Conservation (phyloP, 371 early-diverging fungal species). For the Mortierella sp. region DNA sequence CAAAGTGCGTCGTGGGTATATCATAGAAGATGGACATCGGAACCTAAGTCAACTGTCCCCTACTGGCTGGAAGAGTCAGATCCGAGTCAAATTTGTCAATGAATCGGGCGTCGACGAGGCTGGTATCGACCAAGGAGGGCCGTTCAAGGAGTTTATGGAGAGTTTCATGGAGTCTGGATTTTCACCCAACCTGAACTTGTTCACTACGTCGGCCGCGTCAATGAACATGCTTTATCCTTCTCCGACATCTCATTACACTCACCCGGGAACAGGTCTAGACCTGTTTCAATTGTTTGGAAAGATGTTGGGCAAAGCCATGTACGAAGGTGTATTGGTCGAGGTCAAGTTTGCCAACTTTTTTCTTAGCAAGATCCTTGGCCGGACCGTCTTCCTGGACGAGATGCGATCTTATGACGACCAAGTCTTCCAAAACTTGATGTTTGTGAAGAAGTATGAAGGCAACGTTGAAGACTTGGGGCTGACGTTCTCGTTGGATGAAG, state of each 20-base stretch:
- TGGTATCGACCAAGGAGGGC: constrained; percentile 94
- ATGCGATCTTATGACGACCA: constrained; percentile 84
- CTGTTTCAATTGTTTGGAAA: constrained; percentile 86
- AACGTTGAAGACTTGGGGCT: constrained; percentile 73
- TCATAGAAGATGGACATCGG: constrained; percentile 86
- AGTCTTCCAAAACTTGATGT: constrained; percentile 81
- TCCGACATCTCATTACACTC: constrained; percentile 58
- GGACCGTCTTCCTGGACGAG: constrained; percentile 82
- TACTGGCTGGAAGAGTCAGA: constrained; percentile 73
- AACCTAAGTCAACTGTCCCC: constrained; percentile 64
- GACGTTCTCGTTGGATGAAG: constrained; percentile 74
- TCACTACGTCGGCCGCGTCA: constrained; percentile 68
- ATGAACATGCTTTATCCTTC: constrained; percentile 78
- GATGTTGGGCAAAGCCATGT: constrained; percentile 90
- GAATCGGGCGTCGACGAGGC: constrained; percentile 82
- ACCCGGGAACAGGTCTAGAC: constrained; percentile 61
- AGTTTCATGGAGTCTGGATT: constrained; percentile 80
- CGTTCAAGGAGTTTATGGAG: constrained; percentile 95
- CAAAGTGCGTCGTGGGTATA: constrained; percentile 72
- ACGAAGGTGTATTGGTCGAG: constrained; percentile 90
- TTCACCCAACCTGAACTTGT: constrained; percentile 77
- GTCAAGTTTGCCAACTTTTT: constrained; percentile 90
- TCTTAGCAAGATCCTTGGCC: constrained; percentile 81
- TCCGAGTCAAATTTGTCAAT: constrained; percentile 86
- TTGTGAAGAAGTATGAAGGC: constrained; percentile 82